Percentiles rank a stretch among this genome's conserved stretches.
Conservation (phyloP, 352 stramenopile genomes). For the Globisporangium lucens region DNA sequence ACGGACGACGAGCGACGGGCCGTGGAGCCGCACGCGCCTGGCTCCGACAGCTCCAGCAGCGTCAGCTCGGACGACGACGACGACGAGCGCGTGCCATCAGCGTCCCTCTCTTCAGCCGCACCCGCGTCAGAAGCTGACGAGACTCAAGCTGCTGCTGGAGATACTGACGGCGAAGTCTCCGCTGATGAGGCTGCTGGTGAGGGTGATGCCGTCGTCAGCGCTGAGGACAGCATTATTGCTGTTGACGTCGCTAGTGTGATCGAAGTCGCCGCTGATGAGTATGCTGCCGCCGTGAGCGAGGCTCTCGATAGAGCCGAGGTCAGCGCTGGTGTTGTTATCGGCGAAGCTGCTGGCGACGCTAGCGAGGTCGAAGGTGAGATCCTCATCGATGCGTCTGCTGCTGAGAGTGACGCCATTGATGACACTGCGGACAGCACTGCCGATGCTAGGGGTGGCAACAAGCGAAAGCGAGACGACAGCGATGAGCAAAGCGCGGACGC, state of each 20-base stretch:
- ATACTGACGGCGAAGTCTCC: not conserved
- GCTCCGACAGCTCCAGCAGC: slow-evolving; percentile 1
- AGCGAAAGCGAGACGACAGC: slow-evolving; percentile 11
- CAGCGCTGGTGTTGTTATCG: not conserved
- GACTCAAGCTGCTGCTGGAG: not conserved
- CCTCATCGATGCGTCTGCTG: not conserved
- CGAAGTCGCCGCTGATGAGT: not conserved
- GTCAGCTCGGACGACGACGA: slow-evolving; percentile 9
- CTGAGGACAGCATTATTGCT: not conserved
- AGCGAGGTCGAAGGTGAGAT: not conserved
- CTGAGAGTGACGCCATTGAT: not conserved
- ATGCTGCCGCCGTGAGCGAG: not conserved
- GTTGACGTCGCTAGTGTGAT: not conserved
- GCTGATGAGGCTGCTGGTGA: not conserved
- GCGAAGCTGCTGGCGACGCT: not conserved
- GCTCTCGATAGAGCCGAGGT: not conserved
- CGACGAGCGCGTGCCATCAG: not conserved
- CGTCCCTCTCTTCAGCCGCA: not conserved
- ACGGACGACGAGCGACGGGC: slow-evolving; percentile 7
- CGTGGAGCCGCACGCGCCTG: slow-evolving; percentile 1
- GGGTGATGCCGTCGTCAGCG: not conserved
- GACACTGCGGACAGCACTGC: not conserved
- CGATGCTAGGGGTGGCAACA: not conserved
- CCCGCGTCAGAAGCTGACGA: not conserved
- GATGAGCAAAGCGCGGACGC: not conserved